phyloP scores from a whole-genome alignment of 805 yeast genomes.

The Blastobotrys peoriensis region DNA sequence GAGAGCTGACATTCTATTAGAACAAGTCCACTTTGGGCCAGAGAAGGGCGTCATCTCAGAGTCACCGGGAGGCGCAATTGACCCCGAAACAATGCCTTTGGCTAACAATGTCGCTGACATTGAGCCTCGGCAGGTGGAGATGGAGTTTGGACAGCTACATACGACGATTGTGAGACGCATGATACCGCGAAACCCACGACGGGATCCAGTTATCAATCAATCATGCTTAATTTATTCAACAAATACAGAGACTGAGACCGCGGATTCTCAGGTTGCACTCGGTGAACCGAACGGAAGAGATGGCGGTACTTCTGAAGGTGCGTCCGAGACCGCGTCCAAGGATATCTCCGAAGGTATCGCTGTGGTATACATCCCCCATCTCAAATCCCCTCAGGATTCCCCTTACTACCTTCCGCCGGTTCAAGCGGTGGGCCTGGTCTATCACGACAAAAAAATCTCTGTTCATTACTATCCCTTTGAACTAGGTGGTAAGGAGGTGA shows the following conservation, averaged over 20 bases:
- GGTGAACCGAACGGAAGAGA: no score
- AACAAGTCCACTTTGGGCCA: conserved; percentile 12
- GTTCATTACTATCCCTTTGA: conserved; percentile 69
- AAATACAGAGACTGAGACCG: not conserved
- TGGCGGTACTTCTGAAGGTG: not conserved
- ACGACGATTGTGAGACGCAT: conserved; percentile 66
- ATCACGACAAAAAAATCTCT: conserved; percentile 43
- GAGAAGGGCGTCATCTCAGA: not conserved
- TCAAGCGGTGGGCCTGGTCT: conserved; percentile 66
- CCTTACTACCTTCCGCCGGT: conserved; percentile 92
- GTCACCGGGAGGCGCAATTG: conserved; percentile 33
- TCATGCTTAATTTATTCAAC: conserved; percentile 49
- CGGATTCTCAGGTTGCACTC: conserved; percentile 28
- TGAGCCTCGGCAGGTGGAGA: conserved; percentile 14
- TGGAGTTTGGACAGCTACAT: conserved; percentile 8
- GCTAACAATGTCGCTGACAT: conserved; percentile 15
- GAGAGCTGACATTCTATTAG: conserved; percentile 66
- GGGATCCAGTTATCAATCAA: conserved; percentile 50
- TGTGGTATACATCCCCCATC: conserved; percentile 75
- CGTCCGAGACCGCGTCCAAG: conserved; percentile 19
- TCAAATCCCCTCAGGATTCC: conserved; percentile 48
- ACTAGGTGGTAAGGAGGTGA: conserved; percentile 9
- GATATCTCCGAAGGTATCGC: conserved; percentile 33
- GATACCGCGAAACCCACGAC: conserved; percentile 64
- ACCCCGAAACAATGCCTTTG: conserved; percentile 33